Conservation (phyloP, 108 stramenopile species). For the Bacterosira constricta region DNA sequence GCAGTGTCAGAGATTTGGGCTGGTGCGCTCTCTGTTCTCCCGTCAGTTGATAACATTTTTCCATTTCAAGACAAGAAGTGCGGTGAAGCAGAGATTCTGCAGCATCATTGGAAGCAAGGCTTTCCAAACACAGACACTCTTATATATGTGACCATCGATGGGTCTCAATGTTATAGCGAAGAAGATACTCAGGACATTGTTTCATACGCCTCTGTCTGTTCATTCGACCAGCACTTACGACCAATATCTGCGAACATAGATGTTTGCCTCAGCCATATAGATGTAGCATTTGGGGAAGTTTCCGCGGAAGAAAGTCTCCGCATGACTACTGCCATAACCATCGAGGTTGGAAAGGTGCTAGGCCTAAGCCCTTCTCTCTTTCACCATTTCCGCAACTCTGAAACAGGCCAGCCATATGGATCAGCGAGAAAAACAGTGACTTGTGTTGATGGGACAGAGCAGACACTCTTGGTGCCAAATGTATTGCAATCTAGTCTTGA, state of each 20-base stretch:
- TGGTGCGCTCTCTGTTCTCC: constrained; percentile 39
- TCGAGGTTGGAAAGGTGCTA: constrained; percentile 61
- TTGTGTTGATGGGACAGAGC: constrained; percentile 40
- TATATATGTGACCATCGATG: constrained; percentile 74
- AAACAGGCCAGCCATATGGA: constrained; percentile 59
- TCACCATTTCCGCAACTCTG: constrained; percentile 73
- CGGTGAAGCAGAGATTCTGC: constrained; percentile 54
- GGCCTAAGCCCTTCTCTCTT: constrained; percentile 74
- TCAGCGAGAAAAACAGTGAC: constrained; percentile 29
- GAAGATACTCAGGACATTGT: constrained; percentile 3
- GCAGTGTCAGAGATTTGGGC: constrained; percentile 40
- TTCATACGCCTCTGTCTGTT: constrained; percentile 42
- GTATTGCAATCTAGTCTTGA: constrained; percentile 33
- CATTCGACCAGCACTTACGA: constrained; percentile 69
- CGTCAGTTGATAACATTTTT: constrained; percentile 24
- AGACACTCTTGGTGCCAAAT: constrained; percentile 35
- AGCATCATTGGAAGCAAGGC: constrained; percentile 68
- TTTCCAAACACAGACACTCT: constrained; percentile 71
- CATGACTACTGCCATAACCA: constrained; percentile 27
- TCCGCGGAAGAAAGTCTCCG: constrained; percentile 43
- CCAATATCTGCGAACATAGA: constrained; percentile 80
- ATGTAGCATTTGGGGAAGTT: constrained; percentile 74
- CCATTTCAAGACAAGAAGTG: constrained; percentile 21
- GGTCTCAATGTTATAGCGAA: constrained; percentile 49
- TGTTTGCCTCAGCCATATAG: constrained; percentile 72